Base-by-base conservation (phyloP, 495 filamentous ascomycete genomes). In the Hypoxylon fuscum region DNA sequence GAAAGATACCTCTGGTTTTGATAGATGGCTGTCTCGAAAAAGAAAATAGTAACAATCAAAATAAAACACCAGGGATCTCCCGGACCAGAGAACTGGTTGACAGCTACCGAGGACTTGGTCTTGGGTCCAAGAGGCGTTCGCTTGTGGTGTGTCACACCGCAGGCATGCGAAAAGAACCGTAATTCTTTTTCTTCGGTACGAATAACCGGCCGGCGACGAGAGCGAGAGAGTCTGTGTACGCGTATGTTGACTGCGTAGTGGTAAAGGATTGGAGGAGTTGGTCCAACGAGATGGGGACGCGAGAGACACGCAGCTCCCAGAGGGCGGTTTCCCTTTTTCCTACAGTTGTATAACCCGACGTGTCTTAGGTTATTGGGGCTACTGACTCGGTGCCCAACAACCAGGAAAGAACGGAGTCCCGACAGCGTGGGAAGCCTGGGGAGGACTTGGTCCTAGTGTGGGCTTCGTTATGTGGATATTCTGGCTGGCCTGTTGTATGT, bases 101-200 rank as follows among this genome's bases (percentile, higher is more conserved):
- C 64, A 63, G 64, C 59, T 68, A 48, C 64, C 64, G 64, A 62
- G 47, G 64, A 59, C 64, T 57, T 63, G 64, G 64, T 58, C 64
- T 63, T 68, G 64, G 64, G 64, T 63, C 54, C 48, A 50, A 51
- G 64, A 68, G 64, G 64, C 64, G 64, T 55, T 54, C 45, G 45
- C 42, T 68, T 68, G 59, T 62, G 64, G 64, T 58, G 64, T 68
- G 64, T 68, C 48, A 58, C 59, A 68, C 64, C 35, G 40, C 58
- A 68, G 63, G 32, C 52, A 66, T 66, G 57, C 57, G 53, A 66
- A 61, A 53, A 66, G 46, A 57, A 66, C 57, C 56, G 63, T 49
- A 43, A 29, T 35, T 47, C 38, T 56, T 45, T 61, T 58, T 53
- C 25, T 57, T 61, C 63, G 63, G 63, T 66, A 66, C 56, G 52